A percentile compares a stretch with the other conserved stretches of the same genome.
These are phyloP conservation scores for Penicillium sp. DNA, from an alignment of 2,329 filamentous ascomycete species.

Conservation along the genomic window DNA sequence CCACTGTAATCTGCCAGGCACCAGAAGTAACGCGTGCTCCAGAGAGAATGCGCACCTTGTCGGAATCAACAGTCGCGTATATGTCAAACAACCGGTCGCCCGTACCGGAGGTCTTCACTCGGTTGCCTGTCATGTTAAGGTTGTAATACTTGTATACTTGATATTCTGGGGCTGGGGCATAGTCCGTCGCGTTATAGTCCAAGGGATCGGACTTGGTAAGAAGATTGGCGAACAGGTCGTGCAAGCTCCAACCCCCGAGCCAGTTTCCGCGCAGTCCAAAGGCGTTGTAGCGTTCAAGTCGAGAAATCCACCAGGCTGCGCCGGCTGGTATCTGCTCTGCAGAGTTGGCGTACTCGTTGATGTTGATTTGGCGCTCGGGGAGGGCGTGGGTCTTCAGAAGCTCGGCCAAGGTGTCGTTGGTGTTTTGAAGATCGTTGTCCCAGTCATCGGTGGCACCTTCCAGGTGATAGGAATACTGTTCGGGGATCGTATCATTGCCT, in stretches of 20 bases:
- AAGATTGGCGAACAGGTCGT: slow-evolving; percentile 45
- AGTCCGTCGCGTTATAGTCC: slow-evolving; percentile 29
- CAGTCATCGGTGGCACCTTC: slow-evolving; percentile 28
- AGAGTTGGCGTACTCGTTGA: slow-evolving; percentile 47
- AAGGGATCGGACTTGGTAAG: slow-evolving; percentile 30
- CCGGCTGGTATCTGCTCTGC: slow-evolving; percentile 41
- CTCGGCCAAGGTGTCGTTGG: slow-evolving; percentile 22
- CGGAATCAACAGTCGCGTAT: slow-evolving; percentile 34
- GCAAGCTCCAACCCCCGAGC: slow-evolving; percentile 38
- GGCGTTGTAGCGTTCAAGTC: slow-evolving; percentile 39
- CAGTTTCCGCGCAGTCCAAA: slow-evolving; percentile 46
- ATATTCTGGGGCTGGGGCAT: slow-evolving; percentile 42
- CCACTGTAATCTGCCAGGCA: slow-evolving; percentile 34
- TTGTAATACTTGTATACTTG: slow-evolving; percentile 49
- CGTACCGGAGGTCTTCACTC: slow-evolving; percentile 31
- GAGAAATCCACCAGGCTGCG: slow-evolving; percentile 45
- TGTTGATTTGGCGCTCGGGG: slow-evolving; percentile 38
- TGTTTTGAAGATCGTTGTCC: slow-evolving; percentile 28
- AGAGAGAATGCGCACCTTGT: slow-evolving; percentile 34
- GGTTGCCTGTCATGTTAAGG: slow-evolving; percentile 42
- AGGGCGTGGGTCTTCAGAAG: slow-evolving; percentile 29
- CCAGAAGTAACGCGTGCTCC: slow-evolving; percentile 31
- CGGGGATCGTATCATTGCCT: slow-evolving; percentile 38
- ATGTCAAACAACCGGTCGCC: slow-evolving; percentile 37
- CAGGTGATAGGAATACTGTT: slow-evolving; percentile 45